Evolutionary conservation across 345 rosid genomes (phyloP).

Genomic region (Eucalyptus lansdowneana): DNA sequence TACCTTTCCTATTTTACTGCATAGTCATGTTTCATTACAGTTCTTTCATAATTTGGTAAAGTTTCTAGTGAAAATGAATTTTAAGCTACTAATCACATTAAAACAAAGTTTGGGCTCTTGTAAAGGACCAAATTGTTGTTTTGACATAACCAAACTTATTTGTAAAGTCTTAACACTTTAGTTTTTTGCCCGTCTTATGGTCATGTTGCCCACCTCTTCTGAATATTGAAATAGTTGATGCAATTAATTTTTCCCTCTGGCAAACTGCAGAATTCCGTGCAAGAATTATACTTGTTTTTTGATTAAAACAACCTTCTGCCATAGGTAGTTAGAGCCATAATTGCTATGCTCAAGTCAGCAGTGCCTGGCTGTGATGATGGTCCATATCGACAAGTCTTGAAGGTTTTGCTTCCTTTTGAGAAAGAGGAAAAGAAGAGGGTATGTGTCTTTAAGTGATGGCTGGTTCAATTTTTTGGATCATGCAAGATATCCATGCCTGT

Average conservation of each 20-base stretch:
- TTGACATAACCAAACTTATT: not conserved
- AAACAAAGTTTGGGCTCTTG: not conserved
- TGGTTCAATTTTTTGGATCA: not conserved
- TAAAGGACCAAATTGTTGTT: not conserved
- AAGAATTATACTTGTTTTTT: not conserved
- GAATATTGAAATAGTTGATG: not conserved
- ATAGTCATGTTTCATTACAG: not conserved
- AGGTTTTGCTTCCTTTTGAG: slow-evolving; percentile 75
- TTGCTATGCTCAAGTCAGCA: slow-evolving; percentile 77
- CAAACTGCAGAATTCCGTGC: not conserved
- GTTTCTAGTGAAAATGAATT: not conserved
- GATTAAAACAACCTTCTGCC: not conserved
- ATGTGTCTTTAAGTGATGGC: not conserved
- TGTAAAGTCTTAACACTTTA: not conserved
- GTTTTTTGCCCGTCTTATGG: not conserved
- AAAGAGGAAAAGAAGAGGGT: slow-evolving; percentile 88
- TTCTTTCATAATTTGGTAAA: not conserved
- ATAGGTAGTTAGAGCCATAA: slow-evolving; percentile 67
- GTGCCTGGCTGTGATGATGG: slow-evolving; percentile 66
- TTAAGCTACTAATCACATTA: not conserved
- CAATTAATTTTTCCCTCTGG: not conserved
- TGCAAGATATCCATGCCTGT: not conserved
- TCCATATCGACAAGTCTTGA: slow-evolving; percentile 75
- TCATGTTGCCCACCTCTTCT: not conserved
- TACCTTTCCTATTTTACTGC: not conserved